Conservation (phyloP, 2,329 filamentous ascomycete genomes). For the Talaromyces sp. region DNA sequence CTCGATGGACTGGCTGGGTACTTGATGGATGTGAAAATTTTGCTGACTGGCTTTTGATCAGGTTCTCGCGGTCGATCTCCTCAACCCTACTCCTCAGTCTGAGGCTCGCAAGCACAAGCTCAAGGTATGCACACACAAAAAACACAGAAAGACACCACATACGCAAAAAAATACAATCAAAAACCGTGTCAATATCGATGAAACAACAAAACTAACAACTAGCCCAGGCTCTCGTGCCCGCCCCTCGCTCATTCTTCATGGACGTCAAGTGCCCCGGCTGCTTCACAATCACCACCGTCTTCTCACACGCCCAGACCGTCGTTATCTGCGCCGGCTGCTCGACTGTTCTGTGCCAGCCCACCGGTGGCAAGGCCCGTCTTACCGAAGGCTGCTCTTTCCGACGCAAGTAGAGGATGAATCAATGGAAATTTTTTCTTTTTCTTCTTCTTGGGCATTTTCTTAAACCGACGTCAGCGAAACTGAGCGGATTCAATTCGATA, state of each 20-base stretch:
- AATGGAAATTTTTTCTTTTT: background rate
- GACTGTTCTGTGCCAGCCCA: conserved; percentile 98
- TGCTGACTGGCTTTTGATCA: conserved; percentile 36
- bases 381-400: conserved; percentile 99
- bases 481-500: background rate
- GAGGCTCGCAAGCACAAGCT: conserved; percentile 99
- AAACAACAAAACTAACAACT: background rate
- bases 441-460: background rate
- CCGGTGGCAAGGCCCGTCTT: conserved; percentile 96
- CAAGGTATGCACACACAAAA: conserved; percentile 63
- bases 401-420: conserved; percentile 73
- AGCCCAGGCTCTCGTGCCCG: conserved; percentile 79
- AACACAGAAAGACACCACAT: background rate
- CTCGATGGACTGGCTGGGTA: no score
- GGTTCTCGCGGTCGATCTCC: conserved; percentile 99
- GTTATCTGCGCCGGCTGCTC: conserved; percentile 99
- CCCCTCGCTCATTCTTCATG: conserved; percentile 99
- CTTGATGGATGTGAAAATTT: conserved; percentile 4
- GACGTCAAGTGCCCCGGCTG: conserved; percentile 99
- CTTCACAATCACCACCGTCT: conserved; percentile 99
- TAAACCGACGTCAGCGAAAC: conserved; percentile 1
- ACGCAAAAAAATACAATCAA: background rate
- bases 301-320: conserved; percentile 99
- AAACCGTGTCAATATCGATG: background rate
- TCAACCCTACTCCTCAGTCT: conserved; percentile 96